Evolutionary conservation across 306 rosid species (phyloP).

Genomic region (Quercus wislizeni): DNA sequence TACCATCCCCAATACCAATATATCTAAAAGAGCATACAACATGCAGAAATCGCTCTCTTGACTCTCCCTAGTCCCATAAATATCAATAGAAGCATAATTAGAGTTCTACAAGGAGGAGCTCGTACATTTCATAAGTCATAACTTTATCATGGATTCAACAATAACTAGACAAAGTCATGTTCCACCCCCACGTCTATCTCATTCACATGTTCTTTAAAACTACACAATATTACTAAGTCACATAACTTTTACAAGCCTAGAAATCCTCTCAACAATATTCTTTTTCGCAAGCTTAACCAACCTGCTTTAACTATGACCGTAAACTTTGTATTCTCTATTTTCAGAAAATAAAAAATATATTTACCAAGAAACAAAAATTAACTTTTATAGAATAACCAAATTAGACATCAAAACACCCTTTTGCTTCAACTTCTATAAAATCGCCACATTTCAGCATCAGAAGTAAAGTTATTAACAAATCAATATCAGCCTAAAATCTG

Average conservation of each 20-base stretch:
- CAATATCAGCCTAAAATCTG: constrained; percentile 6
- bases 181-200: not conserved
- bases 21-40: not conserved
- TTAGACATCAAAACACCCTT: not conserved
- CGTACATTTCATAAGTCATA: not conserved
- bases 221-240: not conserved
- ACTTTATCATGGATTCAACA: not conserved
- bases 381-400: not conserved
- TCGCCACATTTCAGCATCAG: not conserved
- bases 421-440: not conserved
- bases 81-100: too few species aligned
- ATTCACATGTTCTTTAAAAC: not conserved
- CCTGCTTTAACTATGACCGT: not conserved
- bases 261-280: not conserved
- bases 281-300: not conserved
- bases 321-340: not conserved
- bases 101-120: not conserved
- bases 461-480: not conserved
- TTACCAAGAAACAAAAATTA: not conserved
- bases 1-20: not conserved
- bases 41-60: too few species aligned
- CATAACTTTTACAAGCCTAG: not conserved
- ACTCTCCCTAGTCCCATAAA: too few species aligned
- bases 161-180: not conserved
- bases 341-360: not conserved